Conservation (phyloP, 75 land plant genomes). For the Cupressus sempervirens region DNA sequence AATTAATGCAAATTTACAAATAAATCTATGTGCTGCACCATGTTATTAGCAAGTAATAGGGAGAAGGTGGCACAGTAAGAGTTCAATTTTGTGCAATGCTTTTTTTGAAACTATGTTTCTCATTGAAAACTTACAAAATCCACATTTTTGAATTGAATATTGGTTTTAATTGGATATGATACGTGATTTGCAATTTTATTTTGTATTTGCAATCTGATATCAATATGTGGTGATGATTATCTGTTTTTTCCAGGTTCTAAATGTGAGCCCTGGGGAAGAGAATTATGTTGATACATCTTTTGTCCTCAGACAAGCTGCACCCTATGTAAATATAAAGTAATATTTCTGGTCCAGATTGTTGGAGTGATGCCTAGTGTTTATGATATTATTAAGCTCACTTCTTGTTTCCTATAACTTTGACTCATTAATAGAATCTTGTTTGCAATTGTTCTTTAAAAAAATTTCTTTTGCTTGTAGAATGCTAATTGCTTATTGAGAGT, state of each 20-base stretch:
- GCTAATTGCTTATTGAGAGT: not conserved
- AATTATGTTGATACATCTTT: slow-evolving; percentile 68
- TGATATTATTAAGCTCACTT: not conserved
- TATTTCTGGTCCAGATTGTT: not conserved
- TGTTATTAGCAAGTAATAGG: not conserved
- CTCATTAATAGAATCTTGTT: not conserved
- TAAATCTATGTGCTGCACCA: not conserved
- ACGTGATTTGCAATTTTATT: not conserved
- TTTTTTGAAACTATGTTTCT: not conserved
- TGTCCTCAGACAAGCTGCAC: slow-evolving; percentile 66
- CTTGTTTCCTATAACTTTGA: not conserved
- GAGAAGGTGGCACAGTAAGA: not conserved
- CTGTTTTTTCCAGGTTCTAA: slow-evolving; percentile 43
- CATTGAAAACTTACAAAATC: not conserved
- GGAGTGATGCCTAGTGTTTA: not conserved
- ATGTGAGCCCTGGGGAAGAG: slow-evolving; percentile 47
- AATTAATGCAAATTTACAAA: not conserved
- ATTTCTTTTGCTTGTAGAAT: not conserved
- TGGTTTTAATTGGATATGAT: not conserved
- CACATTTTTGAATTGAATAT: not conserved
- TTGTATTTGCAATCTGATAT: not conserved
- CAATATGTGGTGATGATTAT: not conserved
- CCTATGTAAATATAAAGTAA: slow-evolving; percentile 67
- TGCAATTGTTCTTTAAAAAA: not conserved
- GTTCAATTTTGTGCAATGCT: not conserved